phyloP scores from a whole-genome alignment of 305 asterid species.

The Andrographis paniculata region DNA sequence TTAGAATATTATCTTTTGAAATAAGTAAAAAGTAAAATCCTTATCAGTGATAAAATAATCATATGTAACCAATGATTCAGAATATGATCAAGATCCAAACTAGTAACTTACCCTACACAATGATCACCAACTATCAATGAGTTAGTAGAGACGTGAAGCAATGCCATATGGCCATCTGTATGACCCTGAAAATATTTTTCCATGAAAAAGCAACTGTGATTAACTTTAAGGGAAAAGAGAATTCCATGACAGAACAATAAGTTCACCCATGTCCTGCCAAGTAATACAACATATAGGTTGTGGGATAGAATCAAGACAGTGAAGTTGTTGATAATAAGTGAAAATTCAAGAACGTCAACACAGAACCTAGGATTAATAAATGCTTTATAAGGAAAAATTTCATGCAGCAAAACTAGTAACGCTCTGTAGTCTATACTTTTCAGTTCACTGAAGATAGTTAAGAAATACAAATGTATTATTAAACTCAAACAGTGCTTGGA shows the following conservation, averaged over 20 bases:
- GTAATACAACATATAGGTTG: too few relatives aligned
- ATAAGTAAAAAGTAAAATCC: too few relatives aligned
- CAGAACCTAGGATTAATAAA: neutral
- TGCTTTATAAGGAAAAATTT: neutral
- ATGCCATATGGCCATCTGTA: conserved; percentile 86
- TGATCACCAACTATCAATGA: conserved; percentile 93
- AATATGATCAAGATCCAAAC: conserved; percentile 6
- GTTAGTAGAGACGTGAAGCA: conserved; percentile 75
- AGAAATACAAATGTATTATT: neutral
- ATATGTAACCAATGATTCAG: too few relatives aligned
- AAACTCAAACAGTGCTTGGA: conserved; percentile 5
- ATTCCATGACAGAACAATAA: neutral
- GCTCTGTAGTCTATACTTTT: conserved; percentile 1
- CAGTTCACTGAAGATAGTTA: neutral
- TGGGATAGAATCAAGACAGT: neutral
- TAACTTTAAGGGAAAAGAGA: conserved; percentile 8
- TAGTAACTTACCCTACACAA: conserved; percentile 77
- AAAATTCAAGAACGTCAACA: neutral
- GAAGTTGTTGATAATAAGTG: neutral
- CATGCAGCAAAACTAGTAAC: neutral
- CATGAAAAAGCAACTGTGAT: conserved; percentile 8
- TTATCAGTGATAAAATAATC: neutral
- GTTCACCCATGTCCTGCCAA: too few relatives aligned
- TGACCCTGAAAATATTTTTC: conserved; percentile 57
- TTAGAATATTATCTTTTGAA: too few relatives aligned